phyloP scores from a whole-genome alignment of 2,329 filamentous ascomycete species.

The Tolypocladium inflatum region DNA sequence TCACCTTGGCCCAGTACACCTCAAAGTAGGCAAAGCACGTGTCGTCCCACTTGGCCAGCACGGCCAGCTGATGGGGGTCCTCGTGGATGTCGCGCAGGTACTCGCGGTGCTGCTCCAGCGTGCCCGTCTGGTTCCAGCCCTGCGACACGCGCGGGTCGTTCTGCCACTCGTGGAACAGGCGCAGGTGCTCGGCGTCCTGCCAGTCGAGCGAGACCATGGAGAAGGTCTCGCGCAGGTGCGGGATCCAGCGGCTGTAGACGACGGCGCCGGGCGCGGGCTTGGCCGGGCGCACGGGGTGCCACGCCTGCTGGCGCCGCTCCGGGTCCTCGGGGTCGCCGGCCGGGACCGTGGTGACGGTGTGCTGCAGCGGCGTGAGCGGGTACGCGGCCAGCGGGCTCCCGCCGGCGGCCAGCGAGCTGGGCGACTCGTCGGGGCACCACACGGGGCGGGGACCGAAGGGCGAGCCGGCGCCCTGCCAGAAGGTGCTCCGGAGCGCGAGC shows the following conservation, averaged over 20 bases:
- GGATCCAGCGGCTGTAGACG: constrained; percentile 71
- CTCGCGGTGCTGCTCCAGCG: constrained; percentile 61
- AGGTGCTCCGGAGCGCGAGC: constrained; percentile 43
- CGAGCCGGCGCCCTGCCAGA: constrained; percentile 63
- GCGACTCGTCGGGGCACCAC: constrained; percentile 44
- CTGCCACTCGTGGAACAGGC: constrained; percentile 70
- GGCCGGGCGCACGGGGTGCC: constrained; percentile 60
- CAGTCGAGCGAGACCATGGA: constrained; percentile 69
- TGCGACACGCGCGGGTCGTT: constrained; percentile 74
- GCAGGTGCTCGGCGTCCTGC: constrained; percentile 51
- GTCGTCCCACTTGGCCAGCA: constrained; percentile 64
- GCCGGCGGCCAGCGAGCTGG: constrained; percentile 20
- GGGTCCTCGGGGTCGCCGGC: constrained; percentile 31
- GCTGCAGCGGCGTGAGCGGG: constrained; percentile 38
- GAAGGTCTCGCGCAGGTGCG: constrained; percentile 66
- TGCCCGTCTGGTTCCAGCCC: constrained; percentile 73
- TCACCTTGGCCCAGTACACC: constrained; percentile 62
- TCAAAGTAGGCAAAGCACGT: constrained; percentile 70
- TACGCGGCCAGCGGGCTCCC: constrained; percentile 31
- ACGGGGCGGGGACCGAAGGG: constrained; percentile 55
- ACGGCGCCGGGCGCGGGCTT: constrained; percentile 63
- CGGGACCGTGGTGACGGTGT: constrained; percentile 29
- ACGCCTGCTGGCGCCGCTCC: constrained; percentile 39
- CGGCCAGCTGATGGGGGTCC: constrained; percentile 61
- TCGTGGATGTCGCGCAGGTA: constrained; percentile 61